Evolutionary conservation across 345 rosid species (phyloP).

Genomic region (Euphorbia pulcherrima): DNA sequence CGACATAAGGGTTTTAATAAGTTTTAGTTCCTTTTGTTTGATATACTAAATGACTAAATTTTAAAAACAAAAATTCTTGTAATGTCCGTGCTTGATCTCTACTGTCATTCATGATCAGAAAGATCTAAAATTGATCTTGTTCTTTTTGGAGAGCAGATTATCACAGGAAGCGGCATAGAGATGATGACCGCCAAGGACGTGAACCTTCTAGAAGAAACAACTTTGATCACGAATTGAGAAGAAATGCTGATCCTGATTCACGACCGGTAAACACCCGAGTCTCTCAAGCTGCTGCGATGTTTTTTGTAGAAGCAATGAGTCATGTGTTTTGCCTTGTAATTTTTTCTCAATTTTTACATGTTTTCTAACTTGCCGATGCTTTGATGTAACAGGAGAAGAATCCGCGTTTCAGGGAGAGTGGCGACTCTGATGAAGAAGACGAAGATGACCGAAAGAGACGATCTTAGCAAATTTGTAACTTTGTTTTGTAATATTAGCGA

Average conservation of each 20-base stretch:
- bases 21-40: background rate
- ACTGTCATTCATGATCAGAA: background rate
- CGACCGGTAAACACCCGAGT: constrained; percentile 56
- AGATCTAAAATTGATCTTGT: constrained; percentile 6
- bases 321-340: too few species aligned
- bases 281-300: background rate
- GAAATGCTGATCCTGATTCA: constrained; percentile 56
- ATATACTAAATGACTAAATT: background rate
- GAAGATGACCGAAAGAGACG: constrained; percentile 65
- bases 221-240: constrained; percentile 58
- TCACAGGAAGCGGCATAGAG: constrained; percentile 71
- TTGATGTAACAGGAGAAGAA: constrained; percentile 74
- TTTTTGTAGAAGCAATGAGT: too few species aligned
- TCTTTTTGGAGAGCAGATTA: constrained; percentile 47
- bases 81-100: constrained; percentile 4
- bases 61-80: background rate
- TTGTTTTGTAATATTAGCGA: background rate
- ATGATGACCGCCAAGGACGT: constrained; percentile 68
- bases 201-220: constrained; percentile 57
- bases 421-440: constrained; percentile 87
- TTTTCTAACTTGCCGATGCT: constrained; percentile 2
- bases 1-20: background rate
- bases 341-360: background rate
- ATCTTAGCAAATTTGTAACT: constrained; percentile 24
- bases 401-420: constrained; percentile 95